These are phyloP conservation scores for Ustilago esculenta DNA, from an alignment of 1,284 basidiomycete species.

Conservation along the genomic window DNA sequence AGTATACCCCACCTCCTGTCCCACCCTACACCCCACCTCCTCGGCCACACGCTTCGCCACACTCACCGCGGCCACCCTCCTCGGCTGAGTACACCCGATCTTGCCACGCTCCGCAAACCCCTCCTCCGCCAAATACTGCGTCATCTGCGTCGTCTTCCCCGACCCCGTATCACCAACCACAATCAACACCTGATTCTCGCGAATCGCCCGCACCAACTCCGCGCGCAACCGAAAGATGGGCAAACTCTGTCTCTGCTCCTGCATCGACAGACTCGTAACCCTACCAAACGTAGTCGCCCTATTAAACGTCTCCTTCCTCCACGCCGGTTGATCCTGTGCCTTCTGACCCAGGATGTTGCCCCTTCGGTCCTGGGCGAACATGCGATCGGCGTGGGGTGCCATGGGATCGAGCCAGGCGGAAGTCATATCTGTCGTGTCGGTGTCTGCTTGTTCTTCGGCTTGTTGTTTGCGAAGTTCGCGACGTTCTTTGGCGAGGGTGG, in stretches of 20 bases:
- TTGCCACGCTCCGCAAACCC: conserved; percentile 86
- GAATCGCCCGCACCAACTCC: conserved; percentile 87
- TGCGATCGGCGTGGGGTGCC: conserved; percentile 83
- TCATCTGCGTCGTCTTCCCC: conserved; percentile 89
- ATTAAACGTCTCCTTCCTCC: conserved; percentile 93
- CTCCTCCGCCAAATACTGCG: conserved; percentile 88
- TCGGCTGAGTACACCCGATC: conserved; percentile 96
- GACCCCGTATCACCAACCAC: conserved; percentile 96
- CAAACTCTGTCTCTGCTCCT: conserved; percentile 88
- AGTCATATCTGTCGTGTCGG: conserved; percentile 89
- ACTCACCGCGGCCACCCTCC: conserved; percentile 99
- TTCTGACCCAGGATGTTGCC: conserved; percentile 84
- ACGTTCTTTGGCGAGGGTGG: conserved; percentile 91
- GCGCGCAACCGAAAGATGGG: conserved; percentile 98
- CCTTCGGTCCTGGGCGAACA: conserved; percentile 92
- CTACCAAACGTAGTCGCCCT: conserved; percentile 96
- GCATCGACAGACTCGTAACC: conserved; percentile 87
- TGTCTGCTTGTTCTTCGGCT: conserved; percentile 90
- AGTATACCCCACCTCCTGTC: conserved; percentile 96
- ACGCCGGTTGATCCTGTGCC: conserved; percentile 82
- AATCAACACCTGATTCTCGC: conserved; percentile 90
- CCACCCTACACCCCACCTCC: conserved; percentile 94
- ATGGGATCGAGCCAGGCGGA: conserved; percentile 98
- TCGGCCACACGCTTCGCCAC: conserved; percentile 98
- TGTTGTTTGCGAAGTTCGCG: conserved; percentile 93